Evolutionary conservation across 805 yeast species (phyloP).

Genomic region (Lachancea sp.): DNA sequence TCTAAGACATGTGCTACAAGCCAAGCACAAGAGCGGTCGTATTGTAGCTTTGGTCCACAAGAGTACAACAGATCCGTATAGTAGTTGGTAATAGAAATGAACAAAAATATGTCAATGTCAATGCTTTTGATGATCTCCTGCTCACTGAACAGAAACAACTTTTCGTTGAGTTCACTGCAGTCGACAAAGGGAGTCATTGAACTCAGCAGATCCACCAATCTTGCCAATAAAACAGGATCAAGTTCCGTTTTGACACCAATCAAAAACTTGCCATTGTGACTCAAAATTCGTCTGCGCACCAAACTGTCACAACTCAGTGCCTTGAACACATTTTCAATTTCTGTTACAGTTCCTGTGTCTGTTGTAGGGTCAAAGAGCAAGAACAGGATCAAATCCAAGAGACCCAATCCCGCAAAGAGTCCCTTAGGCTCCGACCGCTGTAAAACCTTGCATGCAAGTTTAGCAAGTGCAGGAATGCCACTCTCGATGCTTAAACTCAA

Average conservation of each 20-base stretch:
- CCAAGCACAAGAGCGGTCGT: not conserved
- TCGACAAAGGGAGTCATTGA: conserved; percentile 7
- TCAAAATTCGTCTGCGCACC: conserved; percentile 19
- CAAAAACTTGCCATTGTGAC: conserved; percentile 17
- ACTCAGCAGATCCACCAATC: conserved; percentile 21
- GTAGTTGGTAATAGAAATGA: conserved; percentile 21
- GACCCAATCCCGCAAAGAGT: conserved; percentile 16
- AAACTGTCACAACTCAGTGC: conserved; percentile 17
- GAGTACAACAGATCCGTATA: conserved; percentile 14
- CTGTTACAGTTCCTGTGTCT: conserved; percentile 18
- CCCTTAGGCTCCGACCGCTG: conserved; percentile 25
- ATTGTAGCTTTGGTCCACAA: not conserved
- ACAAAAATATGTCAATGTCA: conserved; percentile 20
- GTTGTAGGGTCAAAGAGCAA: conserved; percentile 20
- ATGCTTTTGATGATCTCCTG: conserved; percentile 13
- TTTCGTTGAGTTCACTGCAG: conserved; percentile 15
- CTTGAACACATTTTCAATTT: conserved; percentile 20
- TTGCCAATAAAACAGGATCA: conserved; percentile 15
- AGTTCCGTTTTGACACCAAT: conserved; percentile 12
- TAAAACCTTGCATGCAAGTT: conserved; percentile 25
- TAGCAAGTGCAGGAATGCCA: conserved; percentile 13
- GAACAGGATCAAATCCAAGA: conserved; percentile 19
- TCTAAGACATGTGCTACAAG: not conserved
- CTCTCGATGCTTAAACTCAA: conserved; percentile 21
- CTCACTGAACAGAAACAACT: conserved; percentile 16